These are phyloP conservation scores for Pseudogymnoascus pannorum DNA, from an alignment of 2,329 filamentous ascomycete species.

Conservation along the genomic window DNA sequence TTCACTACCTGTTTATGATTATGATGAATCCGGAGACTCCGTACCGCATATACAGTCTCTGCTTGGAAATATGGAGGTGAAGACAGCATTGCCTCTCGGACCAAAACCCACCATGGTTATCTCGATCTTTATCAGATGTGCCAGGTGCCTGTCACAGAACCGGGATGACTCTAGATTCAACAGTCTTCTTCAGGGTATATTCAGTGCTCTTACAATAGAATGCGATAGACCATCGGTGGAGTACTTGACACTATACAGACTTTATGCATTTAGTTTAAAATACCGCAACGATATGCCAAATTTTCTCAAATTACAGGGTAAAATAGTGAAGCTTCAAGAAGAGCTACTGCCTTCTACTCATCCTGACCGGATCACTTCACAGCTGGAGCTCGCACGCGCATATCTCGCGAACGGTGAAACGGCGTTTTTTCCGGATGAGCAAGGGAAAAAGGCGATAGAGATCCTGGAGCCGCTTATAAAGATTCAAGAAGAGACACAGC, in stretches of 20 bases:
- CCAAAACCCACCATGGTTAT: slow-evolving; percentile 5
- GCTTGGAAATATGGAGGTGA: slow-evolving; percentile 13
- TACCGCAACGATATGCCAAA: slow-evolving; percentile 6
- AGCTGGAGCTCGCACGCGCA: background rate
- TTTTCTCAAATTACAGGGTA: background rate
- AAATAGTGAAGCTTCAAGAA: slow-evolving; percentile 2
- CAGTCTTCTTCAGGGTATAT: slow-evolving; percentile 14
- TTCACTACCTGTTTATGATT: slow-evolving; percentile 14
- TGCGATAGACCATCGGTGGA: slow-evolving; percentile 13
- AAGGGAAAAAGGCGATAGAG: slow-evolving; percentile 7
- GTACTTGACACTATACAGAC: slow-evolving; percentile 15
- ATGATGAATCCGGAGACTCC: slow-evolving; percentile 10
- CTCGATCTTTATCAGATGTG: slow-evolving; percentile 15
- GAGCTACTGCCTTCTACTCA: background rate
- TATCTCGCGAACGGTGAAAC: too few relatives aligned
- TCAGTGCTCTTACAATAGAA: slow-evolving; percentile 12
- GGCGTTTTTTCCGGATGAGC: too few relatives aligned
- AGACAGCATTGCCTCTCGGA: slow-evolving; percentile 10
- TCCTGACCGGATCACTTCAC: background rate
- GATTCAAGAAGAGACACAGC: background rate
- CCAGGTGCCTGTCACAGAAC: slow-evolving; percentile 11
- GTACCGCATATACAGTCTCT: slow-evolving; percentile 16
- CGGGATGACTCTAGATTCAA: slow-evolving; percentile 16
- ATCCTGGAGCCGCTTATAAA: slow-evolving; percentile 8
- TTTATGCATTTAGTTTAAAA: slow-evolving; percentile 13